Percentiles rank a stretch among this genome's conserved stretches.
Conservation (phyloP, 352 stramenopile genomes). For the Phytophthora podocarpi region DNA sequence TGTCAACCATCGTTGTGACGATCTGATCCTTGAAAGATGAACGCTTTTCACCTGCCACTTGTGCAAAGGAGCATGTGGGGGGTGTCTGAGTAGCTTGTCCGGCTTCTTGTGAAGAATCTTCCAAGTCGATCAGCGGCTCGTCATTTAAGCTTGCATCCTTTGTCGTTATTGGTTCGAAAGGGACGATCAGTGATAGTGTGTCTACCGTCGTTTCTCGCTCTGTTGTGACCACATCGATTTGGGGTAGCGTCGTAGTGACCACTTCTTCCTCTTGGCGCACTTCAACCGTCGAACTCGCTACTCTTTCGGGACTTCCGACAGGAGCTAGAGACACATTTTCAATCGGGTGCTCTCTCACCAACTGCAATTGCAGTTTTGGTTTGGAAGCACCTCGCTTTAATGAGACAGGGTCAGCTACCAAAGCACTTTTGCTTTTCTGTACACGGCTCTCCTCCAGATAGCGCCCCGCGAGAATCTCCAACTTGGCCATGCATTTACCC, state of each 20-base stretch:
- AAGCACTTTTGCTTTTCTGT: constrained; percentile 3
- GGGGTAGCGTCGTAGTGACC: too few species aligned
- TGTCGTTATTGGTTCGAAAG: not conserved
- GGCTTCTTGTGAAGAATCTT: not conserved
- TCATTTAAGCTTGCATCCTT: not conserved
- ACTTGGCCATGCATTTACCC: constrained; percentile 77
- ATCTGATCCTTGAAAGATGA: not conserved
- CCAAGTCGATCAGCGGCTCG: not conserved
- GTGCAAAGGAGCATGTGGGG: not conserved
- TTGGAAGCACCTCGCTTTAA: not conserved
- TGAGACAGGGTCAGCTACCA: not conserved
- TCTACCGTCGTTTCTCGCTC: too few species aligned
- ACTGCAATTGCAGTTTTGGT: constrained; percentile 7
- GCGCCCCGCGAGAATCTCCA: constrained; percentile 54
- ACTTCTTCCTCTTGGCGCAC: too few species aligned
- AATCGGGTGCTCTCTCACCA: constrained; percentile 24
- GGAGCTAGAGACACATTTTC: constrained; percentile 24
- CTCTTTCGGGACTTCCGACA: constrained; percentile 11
- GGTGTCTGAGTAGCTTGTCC: not conserved
- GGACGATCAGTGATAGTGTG: not conserved
- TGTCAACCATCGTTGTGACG: too few species aligned
- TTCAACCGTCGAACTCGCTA: not conserved
- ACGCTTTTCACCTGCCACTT: not conserved
- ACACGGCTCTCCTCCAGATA: constrained; percentile 27
- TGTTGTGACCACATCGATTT: too few species aligned